These are phyloP conservation scores for Porodaedalea pini DNA, from an alignment of 1,284 basidiomycete species.

Conservation along the genomic window DNA sequence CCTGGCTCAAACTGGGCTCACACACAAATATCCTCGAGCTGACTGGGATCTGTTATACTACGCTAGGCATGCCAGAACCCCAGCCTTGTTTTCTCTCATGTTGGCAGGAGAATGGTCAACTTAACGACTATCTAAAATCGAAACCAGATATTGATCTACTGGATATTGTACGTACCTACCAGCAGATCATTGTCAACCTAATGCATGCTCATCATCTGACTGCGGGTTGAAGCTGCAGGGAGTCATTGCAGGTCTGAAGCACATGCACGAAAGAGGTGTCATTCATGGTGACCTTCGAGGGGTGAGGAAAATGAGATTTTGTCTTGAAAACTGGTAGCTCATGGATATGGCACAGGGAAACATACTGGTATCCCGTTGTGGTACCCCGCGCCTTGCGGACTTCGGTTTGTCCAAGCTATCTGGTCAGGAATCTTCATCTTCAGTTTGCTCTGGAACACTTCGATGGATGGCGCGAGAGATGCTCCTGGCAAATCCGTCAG, in stretches of 20 bases:
- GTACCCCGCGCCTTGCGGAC: slow-evolving; percentile 6
- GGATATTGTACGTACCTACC: not conserved
- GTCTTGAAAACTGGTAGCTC: not conserved
- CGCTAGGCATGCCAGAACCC: not conserved
- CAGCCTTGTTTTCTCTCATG: slow-evolving; percentile 14
- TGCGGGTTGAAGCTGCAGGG: slow-evolving; percentile 3
- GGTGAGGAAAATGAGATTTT: slow-evolving; percentile 1
- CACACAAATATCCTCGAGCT: slow-evolving; percentile 11
- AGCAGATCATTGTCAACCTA: not conserved
- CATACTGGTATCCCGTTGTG: not conserved
- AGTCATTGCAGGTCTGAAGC: slow-evolving; percentile 6
- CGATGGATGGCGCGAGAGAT: slow-evolving; percentile 17
- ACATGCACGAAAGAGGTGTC: slow-evolving; percentile 16
- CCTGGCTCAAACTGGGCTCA: slow-evolving; percentile 5
- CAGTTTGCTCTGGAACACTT: not conserved
- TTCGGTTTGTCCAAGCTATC: slow-evolving; percentile 11
- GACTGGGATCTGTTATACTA: slow-evolving; percentile 7
- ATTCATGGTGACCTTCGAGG: slow-evolving; percentile 19
- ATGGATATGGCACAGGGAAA: not conserved
- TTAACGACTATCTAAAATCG: slow-evolving; percentile 6
- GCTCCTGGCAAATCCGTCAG: not conserved
- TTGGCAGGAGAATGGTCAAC: slow-evolving; percentile 10
- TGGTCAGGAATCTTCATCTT: not conserved
- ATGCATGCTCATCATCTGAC: not conserved
- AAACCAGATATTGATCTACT: slow-evolving; percentile 7